Evolutionary conservation across 2,329 filamentous ascomycete species (phyloP).

Genomic region (Parafenestella ontariensis): DNA sequence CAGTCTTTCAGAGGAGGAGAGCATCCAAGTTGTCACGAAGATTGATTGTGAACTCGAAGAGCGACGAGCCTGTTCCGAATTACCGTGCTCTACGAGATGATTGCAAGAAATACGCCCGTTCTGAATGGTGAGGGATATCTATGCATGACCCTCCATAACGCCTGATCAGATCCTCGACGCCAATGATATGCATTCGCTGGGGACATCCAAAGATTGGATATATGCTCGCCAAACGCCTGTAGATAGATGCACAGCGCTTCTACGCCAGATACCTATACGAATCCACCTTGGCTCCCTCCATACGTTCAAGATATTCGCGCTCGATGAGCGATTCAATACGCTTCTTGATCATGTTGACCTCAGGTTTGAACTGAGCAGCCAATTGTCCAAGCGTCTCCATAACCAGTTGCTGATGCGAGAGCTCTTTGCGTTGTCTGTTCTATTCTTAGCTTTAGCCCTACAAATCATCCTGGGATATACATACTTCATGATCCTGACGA

Average conservation of each 20-base stretch:
- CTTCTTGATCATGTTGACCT: conserved; percentile 79
- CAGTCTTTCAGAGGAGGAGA: neutral
- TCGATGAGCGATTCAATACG: conserved; percentile 80
- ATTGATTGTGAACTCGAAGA: neutral
- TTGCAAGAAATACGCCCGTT: neutral
- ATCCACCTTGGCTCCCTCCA: conserved; percentile 68
- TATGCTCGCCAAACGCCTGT: conserved; percentile 1
- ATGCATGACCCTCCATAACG: neutral
- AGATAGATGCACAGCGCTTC: conserved; percentile 4
- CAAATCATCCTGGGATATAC: conserved; percentile 41
- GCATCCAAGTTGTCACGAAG: neutral
- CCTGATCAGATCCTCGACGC: conserved; percentile 7
- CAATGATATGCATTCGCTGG: conserved; percentile 18
- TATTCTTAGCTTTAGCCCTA: conserved; percentile 19
- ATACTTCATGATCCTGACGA: conserved; percentile 87
- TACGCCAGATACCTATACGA: conserved; percentile 77
- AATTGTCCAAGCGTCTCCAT: conserved; percentile 76
- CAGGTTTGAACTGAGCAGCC: conserved; percentile 73
- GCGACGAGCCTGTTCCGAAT: neutral
- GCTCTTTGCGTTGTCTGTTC: conserved; percentile 73
- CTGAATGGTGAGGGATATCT: neutral
- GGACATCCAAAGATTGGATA: conserved; percentile 1
- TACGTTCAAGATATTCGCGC: conserved; percentile 78
- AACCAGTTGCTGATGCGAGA: conserved; percentile 72
- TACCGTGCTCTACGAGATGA: neutral